A percentile compares a stretch with the other conserved stretches of the same genome.
Evolutionary conservation across 2,329 filamentous ascomycete species (phyloP).

Genomic region (Dothistroma pini): DNA sequence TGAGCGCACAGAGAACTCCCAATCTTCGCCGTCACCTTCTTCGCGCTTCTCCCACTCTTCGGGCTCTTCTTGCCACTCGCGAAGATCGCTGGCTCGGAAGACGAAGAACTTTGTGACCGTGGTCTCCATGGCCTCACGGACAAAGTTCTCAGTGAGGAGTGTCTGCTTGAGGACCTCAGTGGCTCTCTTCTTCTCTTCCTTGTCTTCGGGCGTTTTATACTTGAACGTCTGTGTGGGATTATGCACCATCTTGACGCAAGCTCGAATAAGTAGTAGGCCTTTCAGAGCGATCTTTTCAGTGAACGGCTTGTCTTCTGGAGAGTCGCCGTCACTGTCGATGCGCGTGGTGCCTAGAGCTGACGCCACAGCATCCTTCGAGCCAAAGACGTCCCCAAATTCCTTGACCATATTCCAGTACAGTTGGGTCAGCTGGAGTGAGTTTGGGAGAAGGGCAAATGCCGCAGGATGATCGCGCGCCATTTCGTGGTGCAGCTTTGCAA

Average conservation of each 20-base stretch:
- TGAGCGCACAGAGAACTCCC: conserved; percentile 87
- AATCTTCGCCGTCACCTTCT: conserved; percentile 77
- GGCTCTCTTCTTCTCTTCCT: conserved; percentile 70
- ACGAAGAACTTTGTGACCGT: conserved; percentile 86
- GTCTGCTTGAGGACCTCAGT: conserved; percentile 66
- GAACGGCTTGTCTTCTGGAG: conserved; percentile 41
- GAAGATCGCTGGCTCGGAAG: conserved; percentile 78
- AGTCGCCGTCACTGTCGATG: conserved; percentile 43
- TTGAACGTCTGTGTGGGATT: conserved; percentile 78
- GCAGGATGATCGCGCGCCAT: conserved; percentile 77
- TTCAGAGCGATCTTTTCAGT: conserved; percentile 76
- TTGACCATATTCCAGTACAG: conserved; percentile 83
- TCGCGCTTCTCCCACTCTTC: conserved; percentile 94
- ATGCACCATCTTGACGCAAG: conserved; percentile 81
- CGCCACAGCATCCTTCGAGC: conserved; percentile 45
- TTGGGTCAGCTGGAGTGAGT: conserved; percentile 70
- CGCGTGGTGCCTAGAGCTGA: conserved; percentile 36
- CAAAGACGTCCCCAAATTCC: conserved; percentile 71
- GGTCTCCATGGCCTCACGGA: conserved; percentile 75
- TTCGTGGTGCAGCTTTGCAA: conserved; percentile 85
- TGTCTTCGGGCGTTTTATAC: conserved; percentile 69
- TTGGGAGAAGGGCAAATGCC: conserved; percentile 77
- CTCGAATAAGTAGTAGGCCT: conserved; percentile 74
- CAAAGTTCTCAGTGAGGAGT: conserved; percentile 71
- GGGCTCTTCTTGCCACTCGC: conserved; percentile 89